phyloP scores from a whole-genome alignment of 2,329 filamentous ascomycete genomes.

The Microsporum audouinii region DNA sequence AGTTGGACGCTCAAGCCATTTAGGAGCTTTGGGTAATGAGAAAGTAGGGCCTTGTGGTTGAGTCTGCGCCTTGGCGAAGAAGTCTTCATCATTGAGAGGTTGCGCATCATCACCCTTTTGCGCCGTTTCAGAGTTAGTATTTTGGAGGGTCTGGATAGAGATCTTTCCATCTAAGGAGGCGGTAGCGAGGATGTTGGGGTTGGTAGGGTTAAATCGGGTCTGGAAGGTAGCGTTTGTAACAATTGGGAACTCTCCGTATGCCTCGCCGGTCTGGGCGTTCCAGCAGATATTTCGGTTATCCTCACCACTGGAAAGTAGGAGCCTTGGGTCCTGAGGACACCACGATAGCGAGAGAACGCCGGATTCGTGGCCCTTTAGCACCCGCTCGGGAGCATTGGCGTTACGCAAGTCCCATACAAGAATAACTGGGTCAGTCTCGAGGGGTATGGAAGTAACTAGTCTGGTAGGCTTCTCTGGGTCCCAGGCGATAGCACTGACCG shows the following conservation, averaged over 20 bases:
- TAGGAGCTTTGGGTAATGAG: slow-evolving; percentile 72
- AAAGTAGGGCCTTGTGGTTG: slow-evolving; percentile 87
- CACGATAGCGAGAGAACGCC: slow-evolving; percentile 89
- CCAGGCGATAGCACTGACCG: slow-evolving; percentile 93
- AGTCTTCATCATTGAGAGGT: slow-evolving; percentile 79
- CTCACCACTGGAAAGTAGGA: slow-evolving; percentile 88
- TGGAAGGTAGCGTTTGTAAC: slow-evolving; percentile 99
- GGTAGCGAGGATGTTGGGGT: slow-evolving; percentile 83
- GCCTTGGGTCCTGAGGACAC: slow-evolving; percentile 81
- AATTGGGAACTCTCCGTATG: slow-evolving; percentile 84
- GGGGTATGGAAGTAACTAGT: slow-evolving; percentile 80
- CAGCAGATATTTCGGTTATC: slow-evolving; percentile 92
- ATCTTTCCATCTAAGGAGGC: slow-evolving; percentile 98
- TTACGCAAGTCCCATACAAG: slow-evolving; percentile 92
- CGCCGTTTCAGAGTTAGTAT: slow-evolving; percentile 66
- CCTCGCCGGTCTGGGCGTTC: slow-evolving; percentile 86
- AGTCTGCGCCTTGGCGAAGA: slow-evolving; percentile 86
- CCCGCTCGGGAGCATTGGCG: slow-evolving; percentile 77
- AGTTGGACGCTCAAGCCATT: slow-evolving; percentile 75
- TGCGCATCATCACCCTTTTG: slow-evolving; percentile 53
- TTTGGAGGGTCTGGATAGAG: slow-evolving; percentile 83
- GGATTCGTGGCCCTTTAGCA: slow-evolving; percentile 80
- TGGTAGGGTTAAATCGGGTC: slow-evolving; percentile 84
- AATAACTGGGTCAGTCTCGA: slow-evolving; percentile 79
- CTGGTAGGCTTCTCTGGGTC: slow-evolving; percentile 90